Evolutionary conservation across 163 green algal species (phyloP).

Genomic region (Coccomyxa subellipsoidea): DNA sequence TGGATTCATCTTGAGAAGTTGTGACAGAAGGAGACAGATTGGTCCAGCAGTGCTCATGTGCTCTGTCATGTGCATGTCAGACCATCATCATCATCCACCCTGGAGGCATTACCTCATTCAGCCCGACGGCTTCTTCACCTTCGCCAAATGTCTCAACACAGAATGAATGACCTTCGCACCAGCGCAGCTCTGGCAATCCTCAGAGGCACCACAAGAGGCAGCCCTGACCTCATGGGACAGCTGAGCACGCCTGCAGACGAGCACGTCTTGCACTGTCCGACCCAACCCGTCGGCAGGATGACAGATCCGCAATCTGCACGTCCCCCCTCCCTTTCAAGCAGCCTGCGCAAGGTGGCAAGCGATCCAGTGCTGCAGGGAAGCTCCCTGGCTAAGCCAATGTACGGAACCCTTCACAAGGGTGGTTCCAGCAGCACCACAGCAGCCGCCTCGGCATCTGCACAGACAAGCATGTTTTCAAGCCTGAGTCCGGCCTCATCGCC

Average conservation of each 20-base stretch:
- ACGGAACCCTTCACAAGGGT: not conserved
- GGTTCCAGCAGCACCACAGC: not conserved
- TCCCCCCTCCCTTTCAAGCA: not conserved
- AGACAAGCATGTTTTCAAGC: not conserved
- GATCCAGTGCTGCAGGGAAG: not conserved
- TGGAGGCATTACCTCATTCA: not conserved
- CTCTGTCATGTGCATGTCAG: not conserved
- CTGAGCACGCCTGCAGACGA: not conserved
- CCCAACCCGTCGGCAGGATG: not conserved
- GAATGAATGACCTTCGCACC: not conserved
- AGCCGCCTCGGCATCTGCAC: not conserved
- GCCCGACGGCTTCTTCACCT: not conserved
- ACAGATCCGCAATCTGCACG: not conserved
- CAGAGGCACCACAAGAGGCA: not conserved
- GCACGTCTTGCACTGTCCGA: not conserved
- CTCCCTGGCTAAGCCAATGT: not conserved
- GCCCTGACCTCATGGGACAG: not conserved
- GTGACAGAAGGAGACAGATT: not conserved
- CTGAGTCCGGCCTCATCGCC: not conserved
- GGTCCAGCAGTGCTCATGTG: not conserved
- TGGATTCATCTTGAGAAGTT: no score
- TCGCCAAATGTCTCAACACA: not conserved
- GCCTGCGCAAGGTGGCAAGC: not conserved
- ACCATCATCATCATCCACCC: not conserved
- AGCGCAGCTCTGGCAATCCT: not conserved